These are phyloP conservation scores for Aspergillus avenaceus DNA, from an alignment of 495 filamentous ascomycete species.

Conservation along the genomic window DNA sequence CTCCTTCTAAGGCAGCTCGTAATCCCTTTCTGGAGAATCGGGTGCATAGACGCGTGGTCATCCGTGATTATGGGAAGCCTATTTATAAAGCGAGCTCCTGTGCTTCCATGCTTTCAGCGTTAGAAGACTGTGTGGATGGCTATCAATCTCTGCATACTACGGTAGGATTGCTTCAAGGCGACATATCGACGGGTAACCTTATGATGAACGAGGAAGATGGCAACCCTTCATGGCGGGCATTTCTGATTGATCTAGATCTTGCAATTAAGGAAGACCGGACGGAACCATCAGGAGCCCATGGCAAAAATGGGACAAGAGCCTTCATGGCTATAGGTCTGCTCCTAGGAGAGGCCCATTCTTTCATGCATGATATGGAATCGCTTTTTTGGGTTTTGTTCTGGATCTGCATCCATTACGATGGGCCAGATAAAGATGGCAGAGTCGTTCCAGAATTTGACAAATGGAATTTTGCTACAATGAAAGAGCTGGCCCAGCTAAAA, in stretches of 20 bases:
- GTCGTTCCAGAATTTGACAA: conserved; percentile 19
- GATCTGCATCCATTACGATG: conserved; percentile 40
- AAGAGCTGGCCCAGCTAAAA: conserved; percentile 18
- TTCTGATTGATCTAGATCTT: conserved; percentile 30
- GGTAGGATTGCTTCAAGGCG: conserved; percentile 20
- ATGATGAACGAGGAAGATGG: conserved; percentile 29
- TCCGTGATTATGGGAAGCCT: conserved; percentile 33
- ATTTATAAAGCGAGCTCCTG: conserved; percentile 40
- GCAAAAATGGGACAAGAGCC: conserved; percentile 27
- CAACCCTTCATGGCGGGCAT: conserved; percentile 20
- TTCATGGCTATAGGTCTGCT: conserved; percentile 31
- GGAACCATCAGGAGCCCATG: conserved; percentile 15
- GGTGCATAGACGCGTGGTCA: conserved; percentile 35
- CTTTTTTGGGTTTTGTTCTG: conserved; percentile 53
- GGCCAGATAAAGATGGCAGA: too few relatives aligned
- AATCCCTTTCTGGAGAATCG: conserved; percentile 20
- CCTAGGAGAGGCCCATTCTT: conserved; percentile 19
- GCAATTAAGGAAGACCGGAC: conserved; percentile 17
- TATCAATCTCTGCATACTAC: conserved; percentile 23
- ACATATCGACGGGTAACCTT: conserved; percentile 35
- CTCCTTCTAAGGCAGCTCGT: background rate
- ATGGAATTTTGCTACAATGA: conserved; percentile 23
- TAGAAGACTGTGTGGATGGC: conserved; percentile 21
- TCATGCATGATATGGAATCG: conserved; percentile 41
- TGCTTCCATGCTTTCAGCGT: conserved; percentile 26